Conservation (phyloP, 768 basidiomycete genomes). For the Suillus ampliporus region DNA sequence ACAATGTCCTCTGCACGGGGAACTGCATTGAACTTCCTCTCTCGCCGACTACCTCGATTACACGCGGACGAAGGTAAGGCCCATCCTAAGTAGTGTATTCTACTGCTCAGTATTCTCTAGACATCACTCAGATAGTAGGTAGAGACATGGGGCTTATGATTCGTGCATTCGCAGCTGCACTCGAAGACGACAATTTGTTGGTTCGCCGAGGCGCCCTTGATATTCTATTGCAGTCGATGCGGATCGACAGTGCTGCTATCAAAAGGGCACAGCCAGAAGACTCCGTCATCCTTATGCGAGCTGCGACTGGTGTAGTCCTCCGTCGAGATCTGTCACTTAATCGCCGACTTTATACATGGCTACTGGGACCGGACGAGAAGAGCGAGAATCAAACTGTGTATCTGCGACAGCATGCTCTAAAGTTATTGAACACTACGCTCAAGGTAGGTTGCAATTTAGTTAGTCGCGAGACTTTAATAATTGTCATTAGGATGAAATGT, state of each 20-base stretch:
- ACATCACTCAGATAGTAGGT: constrained; percentile 76
- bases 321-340: constrained; percentile 92
- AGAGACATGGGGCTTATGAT: constrained; percentile 93
- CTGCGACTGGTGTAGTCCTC: constrained; percentile 87
- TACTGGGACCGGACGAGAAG: constrained; percentile 83
- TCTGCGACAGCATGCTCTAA: constrained; percentile 72
- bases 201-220: constrained; percentile 89
- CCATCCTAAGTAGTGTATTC: not conserved
- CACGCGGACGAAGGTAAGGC: constrained; percentile 70
- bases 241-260: constrained; percentile 73
- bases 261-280: constrained; percentile 75
- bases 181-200: constrained; percentile 94
- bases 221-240: constrained; percentile 77
- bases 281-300: constrained; percentile 81
- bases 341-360: constrained; percentile 91
- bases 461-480: constrained; percentile 1
- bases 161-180: constrained; percentile 84
- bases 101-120: constrained; percentile 35
- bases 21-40: constrained; percentile 86
- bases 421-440: constrained; percentile 71
- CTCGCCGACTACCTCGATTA: constrained; percentile 75
- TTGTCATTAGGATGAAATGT: constrained; percentile 71
- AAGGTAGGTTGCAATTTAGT: constrained; percentile 48
- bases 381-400: constrained; percentile 76
- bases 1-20: constrained; percentile 87